These are phyloP conservation scores for Talaromyces sp. DNA, from an alignment of 2,329 filamentous ascomycete genomes.

Conservation along the genomic window DNA sequence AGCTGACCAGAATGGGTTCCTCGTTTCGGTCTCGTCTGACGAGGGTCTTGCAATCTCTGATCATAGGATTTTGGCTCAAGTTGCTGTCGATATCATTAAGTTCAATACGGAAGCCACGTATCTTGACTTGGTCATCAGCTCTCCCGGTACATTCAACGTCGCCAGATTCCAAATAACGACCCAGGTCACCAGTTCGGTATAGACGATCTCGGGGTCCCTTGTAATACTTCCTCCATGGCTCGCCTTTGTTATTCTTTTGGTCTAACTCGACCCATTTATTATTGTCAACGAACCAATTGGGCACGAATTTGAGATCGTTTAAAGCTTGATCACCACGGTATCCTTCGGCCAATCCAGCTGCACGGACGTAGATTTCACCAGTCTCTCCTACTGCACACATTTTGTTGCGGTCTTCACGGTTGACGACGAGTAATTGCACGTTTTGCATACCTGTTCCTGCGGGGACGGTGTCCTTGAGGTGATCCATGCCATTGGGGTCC, in stretches of 20 bases:
- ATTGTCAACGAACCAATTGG: slow-evolving; percentile 81
- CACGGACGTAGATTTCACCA: slow-evolving; percentile 79
- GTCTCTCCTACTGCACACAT: slow-evolving; percentile 77
- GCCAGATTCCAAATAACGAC: slow-evolving; percentile 66
- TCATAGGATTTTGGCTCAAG: slow-evolving; percentile 67
- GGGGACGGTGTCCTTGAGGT: slow-evolving; percentile 71
- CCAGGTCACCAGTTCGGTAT: slow-evolving; percentile 85
- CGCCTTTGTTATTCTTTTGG: slow-evolving; percentile 48
- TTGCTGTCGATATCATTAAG: slow-evolving; percentile 88
- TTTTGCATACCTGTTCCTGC: slow-evolving; percentile 83
- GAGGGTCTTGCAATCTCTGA: slow-evolving; percentile 82
- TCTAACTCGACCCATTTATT: slow-evolving; percentile 66
- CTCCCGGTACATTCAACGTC: slow-evolving; percentile 76
- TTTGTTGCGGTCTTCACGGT: slow-evolving; percentile 62
- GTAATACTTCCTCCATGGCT: slow-evolving; percentile 76
- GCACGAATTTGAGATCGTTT: slow-evolving; percentile 72
- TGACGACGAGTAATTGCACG: slow-evolving; percentile 82
- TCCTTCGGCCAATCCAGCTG: slow-evolving; percentile 78
- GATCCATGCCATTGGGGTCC: slow-evolving; percentile 53
- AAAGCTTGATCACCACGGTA: slow-evolving; percentile 64
- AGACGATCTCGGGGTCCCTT: slow-evolving; percentile 79
- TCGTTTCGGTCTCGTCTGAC: slow-evolving; percentile 80
- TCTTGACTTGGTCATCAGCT: slow-evolving; percentile 88
- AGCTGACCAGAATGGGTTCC: slow-evolving; percentile 82
- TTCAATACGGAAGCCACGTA: slow-evolving; percentile 93